phyloP scores from a whole-genome alignment of 106 monocot species.

The Dioscorea alata region DNA sequence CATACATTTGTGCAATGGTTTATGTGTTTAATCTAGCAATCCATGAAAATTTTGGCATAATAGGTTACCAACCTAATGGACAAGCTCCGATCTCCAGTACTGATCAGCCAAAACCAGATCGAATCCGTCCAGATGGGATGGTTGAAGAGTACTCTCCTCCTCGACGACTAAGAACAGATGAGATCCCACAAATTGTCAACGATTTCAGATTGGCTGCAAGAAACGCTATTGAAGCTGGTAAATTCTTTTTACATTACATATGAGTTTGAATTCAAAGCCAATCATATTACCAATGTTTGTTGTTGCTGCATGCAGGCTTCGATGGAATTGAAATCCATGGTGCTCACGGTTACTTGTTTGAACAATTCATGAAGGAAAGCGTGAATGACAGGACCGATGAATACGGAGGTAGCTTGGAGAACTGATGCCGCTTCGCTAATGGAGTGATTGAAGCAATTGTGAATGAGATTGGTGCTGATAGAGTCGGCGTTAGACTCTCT shows the following conservation, averaged over 20 bases:
- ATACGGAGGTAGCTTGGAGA: constrained; percentile 20
- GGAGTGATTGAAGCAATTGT: constrained; percentile 19
- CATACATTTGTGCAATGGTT: neutral
- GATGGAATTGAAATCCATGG: constrained; percentile 19
- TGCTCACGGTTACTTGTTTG: constrained; percentile 1
- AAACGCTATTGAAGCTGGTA: constrained; percentile 47
- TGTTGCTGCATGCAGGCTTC: neutral
- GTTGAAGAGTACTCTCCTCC: constrained; percentile 25
- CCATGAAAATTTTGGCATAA: neutral
- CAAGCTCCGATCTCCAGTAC: constrained; percentile 35
- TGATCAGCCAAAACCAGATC: constrained; percentile 9
- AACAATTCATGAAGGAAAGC: constrained; percentile 15
- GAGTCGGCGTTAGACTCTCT: constrained; percentile 28
- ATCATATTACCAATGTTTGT: neutral
- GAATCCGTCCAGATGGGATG: neutral
- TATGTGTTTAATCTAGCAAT: neutral
- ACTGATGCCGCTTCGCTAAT: constrained; percentile 26
- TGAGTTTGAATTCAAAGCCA: neutral
- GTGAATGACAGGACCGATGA: constrained; percentile 13
- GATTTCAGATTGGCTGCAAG: constrained; percentile 46
- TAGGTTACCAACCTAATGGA: constrained; percentile 36
- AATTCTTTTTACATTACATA: neutral
- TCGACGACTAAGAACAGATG: constrained; percentile 14
- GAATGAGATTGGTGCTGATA: constrained; percentile 16
- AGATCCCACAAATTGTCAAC: constrained; percentile 27